Evolutionary conservation across 164 flowering plant genomes (phyloP), one percentile per base, ranked within the genome.

Genomic region (Houttuynia cordata): DNA sequence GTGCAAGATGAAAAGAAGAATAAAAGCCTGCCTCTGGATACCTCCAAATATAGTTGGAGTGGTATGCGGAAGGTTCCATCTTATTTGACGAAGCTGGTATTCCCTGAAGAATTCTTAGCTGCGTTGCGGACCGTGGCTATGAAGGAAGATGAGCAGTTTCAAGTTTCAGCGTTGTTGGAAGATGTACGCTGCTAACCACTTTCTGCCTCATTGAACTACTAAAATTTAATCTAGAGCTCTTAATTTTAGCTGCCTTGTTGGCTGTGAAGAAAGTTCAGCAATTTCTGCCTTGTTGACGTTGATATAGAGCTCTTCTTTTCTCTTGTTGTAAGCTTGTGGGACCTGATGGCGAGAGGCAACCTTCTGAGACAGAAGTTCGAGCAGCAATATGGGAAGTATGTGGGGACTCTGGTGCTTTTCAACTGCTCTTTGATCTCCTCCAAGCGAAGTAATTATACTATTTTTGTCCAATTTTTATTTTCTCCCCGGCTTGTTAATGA

Each of bases 321-420:
- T 13, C 30, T 25, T 49, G 10, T 61, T 58, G 63, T 41, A 66
- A 94, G 99, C 85, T 91, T 79, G 84, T 82, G 59, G 94, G 80
- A 56, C 59, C 80, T 58, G 76, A 53, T 70, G 85, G 71, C 64
- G 88, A 76, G 68, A 76, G 83, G 70, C 79, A 81, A 65, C 96
- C 88, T 65, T 75, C 93, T 17, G 87, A 82, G 56, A 37, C 79
- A 18, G 99, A 94, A 77, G 91, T 86, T 63, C 83, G 78, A 61
- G 80, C 87, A 34, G 96, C 99, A 49, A 76, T 88, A 25, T 94
- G 99, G 99, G 99, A 94, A 77, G 82, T 79, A 56, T 88, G 96
- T 74, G 99, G 99, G 51, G 96, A 94, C 78, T 79, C 91, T 67
- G 94, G 99, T 63, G 99, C 97, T 66, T 56, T 94, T 53, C 99